A percentile compares a stretch with the other conserved stretches of the same genome.
Evolutionary conservation across 2,329 filamentous ascomycete species (phyloP).

Genomic region (Aspergillus phoenicis): DNA sequence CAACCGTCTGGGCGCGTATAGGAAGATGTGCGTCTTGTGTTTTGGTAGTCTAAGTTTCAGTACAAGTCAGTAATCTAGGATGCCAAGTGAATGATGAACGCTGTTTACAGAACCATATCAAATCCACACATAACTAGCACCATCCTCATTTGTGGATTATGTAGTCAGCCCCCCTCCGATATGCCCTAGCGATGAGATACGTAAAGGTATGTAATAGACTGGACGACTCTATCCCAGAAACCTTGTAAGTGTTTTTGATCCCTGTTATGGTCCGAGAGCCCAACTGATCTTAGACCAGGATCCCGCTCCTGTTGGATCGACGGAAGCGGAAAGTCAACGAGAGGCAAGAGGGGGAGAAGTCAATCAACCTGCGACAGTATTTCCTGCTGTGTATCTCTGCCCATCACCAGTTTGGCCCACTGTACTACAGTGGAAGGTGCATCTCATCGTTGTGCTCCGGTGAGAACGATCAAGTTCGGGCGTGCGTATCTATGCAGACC

Average conservation of each 20-base stretch:
- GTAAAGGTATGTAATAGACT: background rate
- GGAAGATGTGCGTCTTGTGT: background rate
- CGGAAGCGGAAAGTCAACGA: background rate
- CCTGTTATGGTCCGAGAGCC: background rate
- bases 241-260: background rate
- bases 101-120: background rate
- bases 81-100: background rate
- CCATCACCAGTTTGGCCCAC: background rate
- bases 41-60: background rate
- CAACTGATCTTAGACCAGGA: background rate
- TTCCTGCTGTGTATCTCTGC: background rate
- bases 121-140: background rate
- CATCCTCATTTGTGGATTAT: background rate
- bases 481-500: background rate
- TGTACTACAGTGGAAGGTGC: background rate
- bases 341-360: background rate
- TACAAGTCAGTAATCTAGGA: slow-evolving; percentile 3
- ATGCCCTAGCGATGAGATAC: background rate
- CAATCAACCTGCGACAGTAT: background rate
- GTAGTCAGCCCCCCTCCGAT: background rate
- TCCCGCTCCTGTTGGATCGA: background rate
- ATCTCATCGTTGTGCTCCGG: background rate
- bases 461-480: background rate
- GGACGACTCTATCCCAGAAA: background rate
- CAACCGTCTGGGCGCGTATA: background rate